phyloP scores from a whole-genome alignment of 345 rosid species.

The Acer saccharum region DNA sequence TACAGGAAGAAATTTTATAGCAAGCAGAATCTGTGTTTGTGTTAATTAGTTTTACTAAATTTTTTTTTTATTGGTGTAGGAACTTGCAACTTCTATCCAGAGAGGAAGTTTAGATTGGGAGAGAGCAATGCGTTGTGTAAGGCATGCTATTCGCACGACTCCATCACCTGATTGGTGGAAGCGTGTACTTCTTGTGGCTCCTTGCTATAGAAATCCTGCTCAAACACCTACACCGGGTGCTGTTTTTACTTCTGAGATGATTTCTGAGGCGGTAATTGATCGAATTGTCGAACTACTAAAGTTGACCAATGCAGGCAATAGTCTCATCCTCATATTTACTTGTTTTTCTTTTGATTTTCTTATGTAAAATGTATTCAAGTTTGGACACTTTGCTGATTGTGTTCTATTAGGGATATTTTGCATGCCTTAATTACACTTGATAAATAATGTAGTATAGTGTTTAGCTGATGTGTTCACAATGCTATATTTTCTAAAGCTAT shows the following conservation, averaged over 20 bases:
- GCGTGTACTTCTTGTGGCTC: constrained; percentile 93
- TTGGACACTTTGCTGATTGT: constrained; percentile 5
- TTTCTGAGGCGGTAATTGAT: constrained; percentile 89
- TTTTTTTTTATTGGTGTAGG: constrained; percentile 48
- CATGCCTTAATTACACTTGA: not conserved
- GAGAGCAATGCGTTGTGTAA: constrained; percentile 95
- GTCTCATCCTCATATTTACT: constrained; percentile 19
- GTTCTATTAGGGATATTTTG: not conserved
- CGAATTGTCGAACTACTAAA: constrained; percentile 92
- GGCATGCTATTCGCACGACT: constrained; percentile 91
- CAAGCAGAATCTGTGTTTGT: not conserved
- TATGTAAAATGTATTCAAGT: not conserved
- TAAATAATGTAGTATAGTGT: not conserved
- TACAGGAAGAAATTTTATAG: not conserved
- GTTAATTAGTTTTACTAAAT: not conserved
- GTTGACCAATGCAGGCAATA: constrained; percentile 87
- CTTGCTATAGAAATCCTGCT: constrained; percentile 68
- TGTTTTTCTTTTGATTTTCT: not conserved
- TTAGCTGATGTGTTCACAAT: not conserved
- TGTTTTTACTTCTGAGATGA: constrained; percentile 91
- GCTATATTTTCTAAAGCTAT: not conserved
- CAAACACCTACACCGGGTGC: constrained; percentile 92
- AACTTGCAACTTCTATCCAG: constrained; percentile 85
- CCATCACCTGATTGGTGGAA: constrained; percentile 99
- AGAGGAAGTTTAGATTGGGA: constrained; percentile 99